Base-by-base conservation (phyloP, 352 stramenopile species). In the Aphanomyces euteiches region DNA sequence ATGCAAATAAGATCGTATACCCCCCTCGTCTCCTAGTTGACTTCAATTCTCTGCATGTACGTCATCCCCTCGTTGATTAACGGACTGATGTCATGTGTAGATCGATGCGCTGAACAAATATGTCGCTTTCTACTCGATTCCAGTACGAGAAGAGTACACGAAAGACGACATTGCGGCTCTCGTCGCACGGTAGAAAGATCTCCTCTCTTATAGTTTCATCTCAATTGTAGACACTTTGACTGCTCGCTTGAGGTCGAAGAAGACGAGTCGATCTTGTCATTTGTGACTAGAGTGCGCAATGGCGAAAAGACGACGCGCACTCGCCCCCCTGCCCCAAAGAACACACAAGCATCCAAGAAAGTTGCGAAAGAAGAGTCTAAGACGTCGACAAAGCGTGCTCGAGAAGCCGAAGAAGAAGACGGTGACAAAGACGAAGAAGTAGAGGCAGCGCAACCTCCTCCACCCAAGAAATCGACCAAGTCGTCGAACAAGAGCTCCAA, bases 231-330 rank as follows among this genome's bases (percentile, higher is more conserved):
- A 34, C 85, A 95, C 75, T 93, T 93, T 39, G 87, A 92, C 66
- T 75, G 78, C 57, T 81, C 85, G 60, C 78, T 95, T 12, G 83
- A 93, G 37, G 87, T 95, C 28, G 82, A 93, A 67, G 85, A 95
- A 65, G 83, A 95, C 77, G 85, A 95, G 65, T 94, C 87, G 28
- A 92, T 94, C 66, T 79, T 92, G 59, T 79, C 83, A 47, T 94
- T 94, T 69, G 87, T 94, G 72, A 83, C 91, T 78, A 83, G 87
- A 28, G 69, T 94, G 39, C 87, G 87, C 73, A 94, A 94, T 60
- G 87, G 87, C 69, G 87, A 94, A 67, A 72, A 73, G 41, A 63
- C 80, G 15, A 75, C 78, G 63, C 87, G 86, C 74, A 78, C 78
- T 58, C 66, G 80, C 64, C 72, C 79, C 60, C 74, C 72, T 43